Conservation (phyloP, 2,329 filamentous ascomycete genomes). For the Neoascochyta sp. region DNA sequence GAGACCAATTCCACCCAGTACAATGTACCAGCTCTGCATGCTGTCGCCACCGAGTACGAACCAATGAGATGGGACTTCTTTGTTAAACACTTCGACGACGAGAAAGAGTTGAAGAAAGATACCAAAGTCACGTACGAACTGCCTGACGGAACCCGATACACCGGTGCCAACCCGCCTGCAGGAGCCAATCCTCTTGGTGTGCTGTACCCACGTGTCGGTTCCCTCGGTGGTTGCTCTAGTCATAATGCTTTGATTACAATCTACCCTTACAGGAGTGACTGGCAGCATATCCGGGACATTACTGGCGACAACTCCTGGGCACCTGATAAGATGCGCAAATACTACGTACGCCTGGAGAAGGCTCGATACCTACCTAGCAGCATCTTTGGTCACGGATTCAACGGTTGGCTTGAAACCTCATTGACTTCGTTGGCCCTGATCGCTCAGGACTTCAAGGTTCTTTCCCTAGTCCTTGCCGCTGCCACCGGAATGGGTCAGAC, state of each 20-base stretch:
- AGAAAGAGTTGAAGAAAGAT: constrained; percentile 50
- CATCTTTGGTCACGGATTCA: constrained; percentile 52
- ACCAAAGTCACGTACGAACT: constrained; percentile 51
- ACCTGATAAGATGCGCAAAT: constrained; percentile 57
- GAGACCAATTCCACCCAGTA: constrained; percentile 48
- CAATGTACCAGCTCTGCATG: constrained; percentile 51
- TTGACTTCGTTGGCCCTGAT: constrained; percentile 50
- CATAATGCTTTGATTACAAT: constrained; percentile 60
- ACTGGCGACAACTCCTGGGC: constrained; percentile 60
- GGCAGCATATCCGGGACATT: constrained; percentile 52
- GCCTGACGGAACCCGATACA: constrained; percentile 42
- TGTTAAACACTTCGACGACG: constrained; percentile 56
- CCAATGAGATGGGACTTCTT: constrained; percentile 59
- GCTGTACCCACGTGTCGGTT: constrained; percentile 55
- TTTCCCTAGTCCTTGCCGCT: constrained; percentile 50
- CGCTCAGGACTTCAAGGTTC: constrained; percentile 51
- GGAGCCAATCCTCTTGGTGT: constrained; percentile 51
- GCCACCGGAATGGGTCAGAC: constrained; percentile 49
- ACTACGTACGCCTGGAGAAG: constrained; percentile 53
- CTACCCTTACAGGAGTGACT: constrained; percentile 57
- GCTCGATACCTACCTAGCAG: constrained; percentile 49
- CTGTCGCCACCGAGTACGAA: constrained; percentile 53
- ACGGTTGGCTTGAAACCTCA: constrained; percentile 54
- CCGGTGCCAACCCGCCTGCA: constrained; percentile 50
- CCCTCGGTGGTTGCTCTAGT: constrained; percentile 54